Conservation (phyloP, 495 filamentous ascomycete genomes). For the Tuber aestivum region DNA sequence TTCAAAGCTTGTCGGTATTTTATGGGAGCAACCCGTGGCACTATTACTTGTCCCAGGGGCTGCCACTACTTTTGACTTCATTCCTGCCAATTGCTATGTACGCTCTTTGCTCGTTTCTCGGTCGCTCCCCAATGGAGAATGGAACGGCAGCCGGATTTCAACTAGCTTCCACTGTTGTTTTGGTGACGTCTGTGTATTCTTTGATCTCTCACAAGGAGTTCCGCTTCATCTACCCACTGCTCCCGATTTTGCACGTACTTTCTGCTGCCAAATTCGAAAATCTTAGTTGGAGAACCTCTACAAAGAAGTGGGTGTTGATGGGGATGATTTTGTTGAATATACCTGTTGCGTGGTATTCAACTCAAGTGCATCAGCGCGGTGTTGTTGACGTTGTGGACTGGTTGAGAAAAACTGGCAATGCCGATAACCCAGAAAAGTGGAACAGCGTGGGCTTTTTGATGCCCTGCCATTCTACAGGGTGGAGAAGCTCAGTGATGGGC, state of each 20-base stretch:
- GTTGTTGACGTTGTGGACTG: slow-evolving; percentile 64
- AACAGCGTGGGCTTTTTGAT: slow-evolving; percentile 85
- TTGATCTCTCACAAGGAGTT: slow-evolving; percentile 93
- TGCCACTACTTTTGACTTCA: slow-evolving; percentile 80
- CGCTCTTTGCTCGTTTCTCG: slow-evolving; percentile 54
- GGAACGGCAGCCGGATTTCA: slow-evolving; percentile 45
- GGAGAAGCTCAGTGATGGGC: slow-evolving; percentile 73
- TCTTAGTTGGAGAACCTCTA: slow-evolving; percentile 21
- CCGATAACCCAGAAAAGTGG: slow-evolving; percentile 46
- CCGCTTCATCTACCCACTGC: slow-evolving; percentile 89
- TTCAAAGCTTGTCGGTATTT: slow-evolving; percentile 76
- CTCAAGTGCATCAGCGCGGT: slow-evolving; percentile 71
- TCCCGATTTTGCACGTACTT: slow-evolving; percentile 78
- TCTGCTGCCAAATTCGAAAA: slow-evolving; percentile 51
- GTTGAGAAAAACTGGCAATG: slow-evolving; percentile 50
- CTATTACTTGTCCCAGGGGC: slow-evolving; percentile 86
- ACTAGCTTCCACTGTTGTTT: slow-evolving; percentile 56
- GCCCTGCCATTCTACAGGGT: slow-evolving; percentile 96
- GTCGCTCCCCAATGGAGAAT: slow-evolving; percentile 21
- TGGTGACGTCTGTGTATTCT: slow-evolving; percentile 61
- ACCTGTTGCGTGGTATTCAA: slow-evolving; percentile 65
- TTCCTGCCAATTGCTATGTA: slow-evolving; percentile 66
- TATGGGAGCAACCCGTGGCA: slow-evolving; percentile 90
- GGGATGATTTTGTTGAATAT: slow-evolving; percentile 59
- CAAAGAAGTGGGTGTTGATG: slow-evolving; percentile 22